Base-by-base conservation (phyloP, 306 rosid species). In the Vicia faba region DNA sequence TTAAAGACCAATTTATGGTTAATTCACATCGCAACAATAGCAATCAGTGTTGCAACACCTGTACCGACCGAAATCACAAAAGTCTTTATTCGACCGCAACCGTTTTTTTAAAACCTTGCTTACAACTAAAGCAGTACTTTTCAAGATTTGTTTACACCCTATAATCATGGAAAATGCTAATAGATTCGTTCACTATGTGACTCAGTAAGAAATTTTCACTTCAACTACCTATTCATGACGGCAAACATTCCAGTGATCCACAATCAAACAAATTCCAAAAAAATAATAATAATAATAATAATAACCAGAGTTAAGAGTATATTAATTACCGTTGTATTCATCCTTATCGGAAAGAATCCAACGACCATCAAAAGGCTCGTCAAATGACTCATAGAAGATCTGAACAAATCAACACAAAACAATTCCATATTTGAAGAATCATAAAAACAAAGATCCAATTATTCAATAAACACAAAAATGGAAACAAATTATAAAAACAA, bases 381-480 rank as follows among this genome's bases (percentile, higher is more conserved):
- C 96, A 60, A 92, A 92, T 3, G 98, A 83, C 15, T 92, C 98
- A 87, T 87, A 92, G 43, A 86, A 86, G 70, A 87, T 85, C 98
- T 92, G 51, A 69, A 71, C 26, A 11, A 7, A 61, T 2, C 8
- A 10, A 66, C 4, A 20, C 28, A 13, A 43, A 59, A 13, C 57
- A 70, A 55, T 45, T 54, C 15, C 19, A 20, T 1, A 28, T 46
- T 38, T 5, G 13, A 3, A 45, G 2, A 11, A 1, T 14, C 12
- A 4, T 3, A 19, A 20, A 59, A 51, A 41, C 53, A 57, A 10
- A 74, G 73, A 83, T 76, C 70, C 18, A 48, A 26, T 18, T 0
- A 40, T 53, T 4, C 1, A 54, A 18, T 23, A 43, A 3, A 33
- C 6, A 44, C 3, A 8, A 4, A 54, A 68, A 16, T 10, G 2